Base-by-base conservation (phyloP, 1,284 basidiomycete genomes). In the Leccinum proliferum region DNA sequence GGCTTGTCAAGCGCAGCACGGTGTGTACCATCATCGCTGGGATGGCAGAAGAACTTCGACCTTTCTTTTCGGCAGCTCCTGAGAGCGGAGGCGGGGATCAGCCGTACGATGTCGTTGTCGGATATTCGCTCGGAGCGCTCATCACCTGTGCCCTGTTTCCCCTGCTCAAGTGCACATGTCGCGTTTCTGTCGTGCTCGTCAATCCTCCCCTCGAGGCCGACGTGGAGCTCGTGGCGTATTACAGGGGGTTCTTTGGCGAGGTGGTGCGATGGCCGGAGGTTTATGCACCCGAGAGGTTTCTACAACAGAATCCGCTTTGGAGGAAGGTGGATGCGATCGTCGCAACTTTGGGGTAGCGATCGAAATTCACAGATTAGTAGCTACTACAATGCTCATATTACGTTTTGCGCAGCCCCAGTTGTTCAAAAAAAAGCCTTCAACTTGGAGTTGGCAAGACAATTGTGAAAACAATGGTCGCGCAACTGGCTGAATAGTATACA, bases 41-140 rank as follows among this genome's bases (percentile, higher is more conserved):
- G 2, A 11, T 72, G 5, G 60, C 12, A 8, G 41, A 65, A 1
- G 66, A 63, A 11, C 62, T 70, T 29, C 32, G 1, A 5, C 69
- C 62, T 1, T 32, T 67, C 37, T 55, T 70, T 3, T 50, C 48
- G 10, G 6, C 32, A 25, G 35, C 35, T 9, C 1, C 32, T 2
- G 21, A 11, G 46, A 48, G 46, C 18, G 46, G 18, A 48, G n/a
- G 10, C 4, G n/a, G 46, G 15, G 46, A 58, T 3, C 61, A 34
- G 2, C 62, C 48, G 1, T 67, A 59, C 50, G 7, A 62, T 5
- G 12, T 62, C 29, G 56, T 69, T 43, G 10, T 69, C 10, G 68
- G 68, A n/a, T 62, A 72, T 18, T 72, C 69, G 4, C 62, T 72
- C 6, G 71, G 69, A 4, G 66, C 57, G 1, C 0, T 69, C 32